Percentiles rank a stretch among this genome's conserved stretches.
These are phyloP conservation scores for Ustilago tritici DNA, from an alignment of 1,284 basidiomycete genomes.

Conservation along the genomic window DNA sequence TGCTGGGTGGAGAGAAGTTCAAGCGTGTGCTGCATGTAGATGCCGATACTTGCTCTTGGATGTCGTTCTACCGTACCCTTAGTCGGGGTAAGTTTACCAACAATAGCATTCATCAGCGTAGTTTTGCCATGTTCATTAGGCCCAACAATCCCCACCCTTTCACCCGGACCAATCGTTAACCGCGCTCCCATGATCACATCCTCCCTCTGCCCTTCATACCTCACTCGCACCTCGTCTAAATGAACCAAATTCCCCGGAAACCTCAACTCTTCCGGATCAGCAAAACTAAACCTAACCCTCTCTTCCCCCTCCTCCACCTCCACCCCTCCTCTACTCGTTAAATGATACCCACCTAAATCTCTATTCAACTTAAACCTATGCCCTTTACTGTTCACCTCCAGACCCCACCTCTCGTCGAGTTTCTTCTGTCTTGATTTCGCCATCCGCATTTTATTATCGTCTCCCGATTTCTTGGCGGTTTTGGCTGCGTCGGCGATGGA, in stretches of 20 bases:
- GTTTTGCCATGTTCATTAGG: slow-evolving; percentile 66
- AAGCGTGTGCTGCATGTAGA: slow-evolving; percentile 71
- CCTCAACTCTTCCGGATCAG: slow-evolving; percentile 73
- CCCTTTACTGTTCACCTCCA: slow-evolving; percentile 73
- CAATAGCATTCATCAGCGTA: slow-evolving; percentile 72
- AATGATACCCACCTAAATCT: slow-evolving; percentile 73
- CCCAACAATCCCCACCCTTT: slow-evolving; percentile 76
- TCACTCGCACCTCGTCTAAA: slow-evolving; percentile 73
- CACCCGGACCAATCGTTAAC: slow-evolving; percentile 75
- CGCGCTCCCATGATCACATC: slow-evolving; percentile 74
- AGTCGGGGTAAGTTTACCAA: slow-evolving; percentile 73
- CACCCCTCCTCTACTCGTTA: slow-evolving; percentile 72
- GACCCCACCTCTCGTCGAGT: slow-evolving; percentile 75
- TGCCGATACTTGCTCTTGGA: slow-evolving; percentile 74
- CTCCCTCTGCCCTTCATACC: slow-evolving; percentile 69
- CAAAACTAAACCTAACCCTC: slow-evolving; percentile 73
- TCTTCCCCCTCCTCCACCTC: slow-evolving; percentile 74
- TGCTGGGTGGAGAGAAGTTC: slow-evolving; percentile 51
- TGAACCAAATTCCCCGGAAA: slow-evolving; percentile 74
- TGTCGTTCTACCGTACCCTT: slow-evolving; percentile 76
- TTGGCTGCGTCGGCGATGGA: slow-evolving; percentile 73
- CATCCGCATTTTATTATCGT: slow-evolving; percentile 76
- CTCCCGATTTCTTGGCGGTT: slow-evolving; percentile 75
- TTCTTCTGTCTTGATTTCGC: slow-evolving; percentile 77
- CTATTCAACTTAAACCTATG: slow-evolving; percentile 78